Percentiles rank a stretch among this genome's conserved stretches.
These are phyloP conservation scores for Solanum hybrid DNA, from an alignment of 305 asterid genomes.

Conservation along the genomic window DNA sequence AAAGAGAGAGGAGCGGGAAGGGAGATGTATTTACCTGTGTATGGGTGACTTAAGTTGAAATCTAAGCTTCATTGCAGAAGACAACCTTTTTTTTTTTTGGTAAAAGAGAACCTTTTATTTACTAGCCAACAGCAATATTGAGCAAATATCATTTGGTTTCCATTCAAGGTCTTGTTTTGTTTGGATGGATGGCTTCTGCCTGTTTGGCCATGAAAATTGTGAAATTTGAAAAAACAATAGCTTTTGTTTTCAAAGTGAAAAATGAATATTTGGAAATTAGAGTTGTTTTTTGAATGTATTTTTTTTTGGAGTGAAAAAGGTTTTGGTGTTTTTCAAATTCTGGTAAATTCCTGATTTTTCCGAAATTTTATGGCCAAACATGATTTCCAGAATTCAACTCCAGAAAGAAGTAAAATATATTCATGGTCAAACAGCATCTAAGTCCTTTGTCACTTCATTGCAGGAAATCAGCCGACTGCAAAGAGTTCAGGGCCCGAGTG, in stretches of 20 bases:
- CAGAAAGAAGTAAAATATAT: not conserved
- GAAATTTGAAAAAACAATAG: not conserved
- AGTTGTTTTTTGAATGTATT: not conserved
- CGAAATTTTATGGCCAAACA: not conserved
- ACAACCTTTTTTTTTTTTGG: not conserved
- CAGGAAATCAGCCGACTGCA: conserved; percentile 93
- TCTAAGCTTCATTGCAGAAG: not conserved
- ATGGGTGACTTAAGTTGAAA: not conserved
- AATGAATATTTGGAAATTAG: not conserved
- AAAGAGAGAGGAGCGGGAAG: not conserved
- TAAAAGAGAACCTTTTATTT: not conserved
- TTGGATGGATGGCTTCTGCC: not conserved
- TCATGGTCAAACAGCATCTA: not conserved
- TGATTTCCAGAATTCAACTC: not conserved
- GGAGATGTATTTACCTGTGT: not conserved
- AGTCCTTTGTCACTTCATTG: not conserved
- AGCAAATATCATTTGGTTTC: not conserved
- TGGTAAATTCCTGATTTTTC: not conserved
- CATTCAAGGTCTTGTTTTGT: not conserved
- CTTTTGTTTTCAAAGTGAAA: not conserved
- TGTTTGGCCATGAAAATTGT: not conserved
- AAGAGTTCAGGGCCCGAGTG: conserved; percentile 94
- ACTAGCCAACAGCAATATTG: not conserved
- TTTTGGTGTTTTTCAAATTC: not conserved
- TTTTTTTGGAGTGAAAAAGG: not conserved